Evolutionary conservation across 345 rosid species (phyloP).

Genomic region (Clarkia xantiana): DNA sequence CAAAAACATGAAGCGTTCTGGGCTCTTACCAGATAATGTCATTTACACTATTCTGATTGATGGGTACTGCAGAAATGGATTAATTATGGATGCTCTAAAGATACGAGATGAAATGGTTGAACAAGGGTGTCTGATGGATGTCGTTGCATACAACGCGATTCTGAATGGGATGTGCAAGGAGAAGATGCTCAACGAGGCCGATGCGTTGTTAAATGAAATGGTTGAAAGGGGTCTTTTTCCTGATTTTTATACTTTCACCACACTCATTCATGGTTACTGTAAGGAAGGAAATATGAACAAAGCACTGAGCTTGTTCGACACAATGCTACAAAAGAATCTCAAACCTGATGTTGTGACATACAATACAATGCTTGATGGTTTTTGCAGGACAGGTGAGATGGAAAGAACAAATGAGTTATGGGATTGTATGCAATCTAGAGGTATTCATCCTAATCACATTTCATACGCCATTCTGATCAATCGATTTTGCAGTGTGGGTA

Average conservation of each 20-base stretch:
- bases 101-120: constrained; percentile 54
- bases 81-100: constrained; percentile 40
- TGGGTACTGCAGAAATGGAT: constrained; percentile 52
- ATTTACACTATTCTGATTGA: constrained; percentile 62
- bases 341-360: constrained; percentile 63
- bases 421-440: constrained; percentile 37
- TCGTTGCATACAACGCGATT: constrained; percentile 56
- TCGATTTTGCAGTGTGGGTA: constrained; percentile 46
- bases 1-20: constrained; percentile 30
- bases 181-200: constrained; percentile 57
- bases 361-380: constrained; percentile 69
- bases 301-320: constrained; percentile 36
- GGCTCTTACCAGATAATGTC: constrained; percentile 54
- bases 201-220: constrained; percentile 52
- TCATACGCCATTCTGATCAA: constrained; percentile 59
- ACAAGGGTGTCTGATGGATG: constrained; percentile 62
- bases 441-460: constrained; percentile 40
- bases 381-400: constrained; percentile 56
- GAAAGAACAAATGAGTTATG: constrained; percentile 47
- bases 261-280: constrained; percentile 61
- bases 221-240: constrained; percentile 45
- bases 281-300: constrained; percentile 55
- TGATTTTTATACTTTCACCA: constrained; percentile 60
- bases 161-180: constrained; percentile 62
- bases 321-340: constrained; percentile 46